phyloP scores from a whole-genome alignment of 805 yeast genomes.

The Cephaloascus fragrans region DNA sequence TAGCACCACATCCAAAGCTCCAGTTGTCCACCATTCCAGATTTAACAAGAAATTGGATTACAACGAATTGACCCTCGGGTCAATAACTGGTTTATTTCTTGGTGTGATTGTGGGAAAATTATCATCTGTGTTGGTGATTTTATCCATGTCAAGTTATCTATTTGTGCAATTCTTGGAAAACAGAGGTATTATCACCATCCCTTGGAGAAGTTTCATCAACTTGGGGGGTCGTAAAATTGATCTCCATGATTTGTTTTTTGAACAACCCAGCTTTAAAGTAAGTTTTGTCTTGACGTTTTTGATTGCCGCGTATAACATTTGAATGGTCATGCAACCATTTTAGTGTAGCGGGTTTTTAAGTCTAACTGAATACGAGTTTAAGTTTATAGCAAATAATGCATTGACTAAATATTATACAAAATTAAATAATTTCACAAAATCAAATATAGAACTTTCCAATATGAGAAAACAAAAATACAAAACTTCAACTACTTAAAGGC shows the following conservation, averaged over 20 bases:
- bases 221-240: conserved; percentile 29
- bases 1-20: too few species aligned
- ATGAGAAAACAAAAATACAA: too few species aligned
- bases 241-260: conserved; percentile 39
- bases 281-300: conserved; percentile 45
- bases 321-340: conserved; percentile 2
- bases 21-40: too few species aligned
- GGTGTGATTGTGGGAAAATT: conserved; percentile 58
- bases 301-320: conserved; percentile 48
- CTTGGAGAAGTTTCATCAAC: conserved; percentile 25
- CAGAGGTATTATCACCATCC: conserved; percentile 40
- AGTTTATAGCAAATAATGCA: too few species aligned
- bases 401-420: too few species aligned
- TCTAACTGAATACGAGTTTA: too few species aligned
- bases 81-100: conserved; percentile 46
- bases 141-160: conserved; percentile 35
- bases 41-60: conserved; percentile 44
- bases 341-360: too few species aligned
- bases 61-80: conserved; percentile 54
- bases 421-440: too few species aligned
- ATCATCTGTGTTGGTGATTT: conserved; percentile 39
- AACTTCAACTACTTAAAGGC: too few species aligned
- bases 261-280: conserved; percentile 52
- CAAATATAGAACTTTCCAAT: too few species aligned
- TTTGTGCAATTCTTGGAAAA: conserved; percentile 41